phyloP scores from a whole-genome alignment of 306 rosid genomes.

The Sindora glabra region DNA sequence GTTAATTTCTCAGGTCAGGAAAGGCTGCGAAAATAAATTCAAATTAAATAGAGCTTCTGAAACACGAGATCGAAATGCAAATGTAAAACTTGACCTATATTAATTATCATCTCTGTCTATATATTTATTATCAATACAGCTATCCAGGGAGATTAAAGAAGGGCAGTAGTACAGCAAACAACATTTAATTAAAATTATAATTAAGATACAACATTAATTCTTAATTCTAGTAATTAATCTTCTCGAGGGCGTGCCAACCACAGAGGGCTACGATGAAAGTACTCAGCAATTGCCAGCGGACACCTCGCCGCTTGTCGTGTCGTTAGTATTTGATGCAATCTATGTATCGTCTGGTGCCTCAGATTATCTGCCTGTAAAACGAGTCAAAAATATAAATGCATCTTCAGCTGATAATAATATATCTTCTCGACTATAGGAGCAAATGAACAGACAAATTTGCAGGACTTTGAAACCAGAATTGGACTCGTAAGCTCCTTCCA shows the following conservation, averaged over 20 bases:
- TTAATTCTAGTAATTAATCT: conserved; percentile 39
- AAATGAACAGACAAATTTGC: background rate
- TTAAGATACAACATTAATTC: too few relatives aligned
- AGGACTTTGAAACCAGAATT: background rate
- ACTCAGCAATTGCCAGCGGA: conserved; percentile 74
- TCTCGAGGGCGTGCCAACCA: conserved; percentile 84
- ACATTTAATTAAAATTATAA: too few relatives aligned
- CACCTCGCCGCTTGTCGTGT: conserved; percentile 88
- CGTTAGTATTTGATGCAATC: conserved; percentile 62
- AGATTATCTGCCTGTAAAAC: conserved; percentile 72
- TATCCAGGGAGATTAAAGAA: too few relatives aligned
- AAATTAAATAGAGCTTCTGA: too few relatives aligned
- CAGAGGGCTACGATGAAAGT: conserved; percentile 84
- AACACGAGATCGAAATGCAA: too few relatives aligned
- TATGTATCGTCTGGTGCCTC: conserved; percentile 70
- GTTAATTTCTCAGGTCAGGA: too few relatives aligned
- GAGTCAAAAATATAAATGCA: background rate
- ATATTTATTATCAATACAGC: too few relatives aligned
- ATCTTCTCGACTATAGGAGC: background rate
- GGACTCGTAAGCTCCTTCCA: background rate
- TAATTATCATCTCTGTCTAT: too few relatives aligned
- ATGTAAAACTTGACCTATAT: too few relatives aligned
- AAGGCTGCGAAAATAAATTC: too few relatives aligned
- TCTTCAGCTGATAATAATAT: background rate
- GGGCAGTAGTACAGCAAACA: too few relatives aligned